Evolutionary conservation across 2,329 filamentous ascomycete genomes (phyloP), one percentile per base, ranked within the genome.

Genomic region (Ophiocordyceps camponoti-saundersi): DNA sequence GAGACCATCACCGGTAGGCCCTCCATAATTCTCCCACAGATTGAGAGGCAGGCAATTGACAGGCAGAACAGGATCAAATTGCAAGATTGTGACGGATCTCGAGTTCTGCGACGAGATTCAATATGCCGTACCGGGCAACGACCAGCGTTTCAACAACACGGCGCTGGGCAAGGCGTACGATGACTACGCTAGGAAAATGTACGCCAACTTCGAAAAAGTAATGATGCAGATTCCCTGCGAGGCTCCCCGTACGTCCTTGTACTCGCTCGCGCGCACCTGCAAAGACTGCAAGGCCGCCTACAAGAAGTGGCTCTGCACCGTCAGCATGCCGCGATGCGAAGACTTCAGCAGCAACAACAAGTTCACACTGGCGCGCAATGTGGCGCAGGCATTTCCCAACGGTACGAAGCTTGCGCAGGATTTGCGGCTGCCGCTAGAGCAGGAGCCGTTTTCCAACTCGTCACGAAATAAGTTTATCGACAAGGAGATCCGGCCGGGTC

Each of bases 221-320:
- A 70, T 98, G 39, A 78, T 82, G 52, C 89, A 95, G 59, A 76
- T 94, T 22, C 79, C 85, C 15, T 98, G 92, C 69, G 80, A 95
- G 55, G 82, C 86, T 3, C 75, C 75, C 0, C 65, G 75, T 2
- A 80, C 81, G 32, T 78, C 84, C 15, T 75, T 77, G 52, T 98
- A 94, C 65, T 95, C 88, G 1, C 77, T 96, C 15, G 83, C 79
- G 2, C 77, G 80, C 41, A 76, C 65, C 53, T 98, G 92, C 68
- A 63, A 68, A 42, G 75, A 93, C 61, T 98, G 92, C 64, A 76
- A 70, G 16, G 57, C 60, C 1, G 86, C 87, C 10, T 98, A 98
- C 72, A 95, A 93, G 62, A 72, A 80, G 57, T 98, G 92, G 92
- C 79, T 98, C 20, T 98, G 92, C 67, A 84, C 86, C 22, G 88